A percentile compares a stretch with the other conserved stretches of the same genome.
phyloP scores from a whole-genome alignment of 805 yeast species.

The Maudiozyma saulgeensis region DNA sequence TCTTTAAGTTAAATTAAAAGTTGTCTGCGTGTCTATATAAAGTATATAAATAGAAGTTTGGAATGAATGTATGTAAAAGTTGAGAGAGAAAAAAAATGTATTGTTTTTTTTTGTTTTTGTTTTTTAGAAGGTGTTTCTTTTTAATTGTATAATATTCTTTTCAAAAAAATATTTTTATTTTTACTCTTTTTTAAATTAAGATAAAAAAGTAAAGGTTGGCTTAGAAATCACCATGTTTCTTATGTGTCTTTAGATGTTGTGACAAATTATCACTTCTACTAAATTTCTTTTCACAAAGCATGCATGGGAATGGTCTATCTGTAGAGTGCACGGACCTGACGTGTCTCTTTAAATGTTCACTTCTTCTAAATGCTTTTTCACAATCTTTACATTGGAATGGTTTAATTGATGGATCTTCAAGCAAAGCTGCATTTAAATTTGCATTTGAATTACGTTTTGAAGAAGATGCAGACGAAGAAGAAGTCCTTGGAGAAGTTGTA shows the following conservation, averaged over 20 bases:
- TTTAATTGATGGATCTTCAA: slow-evolving; percentile 24
- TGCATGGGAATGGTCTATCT: slow-evolving; percentile 52
- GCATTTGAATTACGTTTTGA: neutral
- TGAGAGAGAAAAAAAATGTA: neutral
- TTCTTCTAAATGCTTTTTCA: slow-evolving; percentile 43
- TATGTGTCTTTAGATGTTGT: slow-evolving; percentile 53
- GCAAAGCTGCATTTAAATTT: neutral
- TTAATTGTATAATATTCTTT: too few relatives aligned
- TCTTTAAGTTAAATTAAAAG: too few relatives aligned
- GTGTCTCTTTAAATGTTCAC: slow-evolving; percentile 61
- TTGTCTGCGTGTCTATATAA: neutral
- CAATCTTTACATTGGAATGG: slow-evolving; percentile 34
- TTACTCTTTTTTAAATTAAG: too few relatives aligned
- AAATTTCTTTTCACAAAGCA: slow-evolving; percentile 49
- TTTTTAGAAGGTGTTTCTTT: too few relatives aligned
- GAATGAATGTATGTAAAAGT: too few relatives aligned
- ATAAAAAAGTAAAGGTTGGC: neutral
- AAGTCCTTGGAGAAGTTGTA: neutral
- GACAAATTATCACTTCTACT: slow-evolving; percentile 59
- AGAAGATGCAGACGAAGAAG: neutral
- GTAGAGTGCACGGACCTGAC: slow-evolving; percentile 56
- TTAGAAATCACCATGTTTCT: slow-evolving; percentile 29
- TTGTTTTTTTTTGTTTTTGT: neutral
- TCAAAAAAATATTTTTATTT: too few relatives aligned
- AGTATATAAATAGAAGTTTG: neutral